A percentile compares a stretch with the other conserved stretches of the same genome.
Evolutionary conservation across 148 eudicot genomes (phyloP).

Genomic region (Suaeda aralocaspica): DNA sequence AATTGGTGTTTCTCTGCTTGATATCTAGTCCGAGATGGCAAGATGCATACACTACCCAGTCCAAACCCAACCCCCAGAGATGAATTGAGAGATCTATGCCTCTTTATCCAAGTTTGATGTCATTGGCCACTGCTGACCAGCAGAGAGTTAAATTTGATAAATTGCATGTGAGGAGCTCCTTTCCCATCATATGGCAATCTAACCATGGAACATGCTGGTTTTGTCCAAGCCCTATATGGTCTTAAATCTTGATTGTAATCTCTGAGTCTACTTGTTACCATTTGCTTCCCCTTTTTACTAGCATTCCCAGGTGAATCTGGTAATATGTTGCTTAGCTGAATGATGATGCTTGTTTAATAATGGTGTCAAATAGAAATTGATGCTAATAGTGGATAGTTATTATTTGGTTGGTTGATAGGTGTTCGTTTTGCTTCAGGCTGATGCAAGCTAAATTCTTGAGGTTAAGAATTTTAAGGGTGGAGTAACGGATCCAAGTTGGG

Average conservation of each 20-base stretch:
- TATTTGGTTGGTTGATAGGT: not conserved
- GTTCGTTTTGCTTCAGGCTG: not conserved
- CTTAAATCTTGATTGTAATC: no score
- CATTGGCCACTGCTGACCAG: not conserved
- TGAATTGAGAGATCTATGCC: no score
- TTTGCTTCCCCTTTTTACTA: not conserved
- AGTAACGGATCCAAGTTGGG: no score
- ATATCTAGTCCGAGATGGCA: no score
- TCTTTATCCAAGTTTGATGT: not conserved
- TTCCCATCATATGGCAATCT: not conserved
- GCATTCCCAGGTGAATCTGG: not conserved
- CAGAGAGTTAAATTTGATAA: not conserved
- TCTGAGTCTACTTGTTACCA: no score
- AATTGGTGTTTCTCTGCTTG: no score
- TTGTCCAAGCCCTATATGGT: no score
- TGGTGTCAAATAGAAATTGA: not conserved
- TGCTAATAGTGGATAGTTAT: not conserved
- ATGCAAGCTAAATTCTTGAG: not conserved
- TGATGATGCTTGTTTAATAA: conserved; percentile 1
- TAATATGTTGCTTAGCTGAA: not conserved
- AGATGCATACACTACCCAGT: no score
- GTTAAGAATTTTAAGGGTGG: not conserved
- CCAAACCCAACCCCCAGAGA: no score
- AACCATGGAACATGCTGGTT: not conserved
- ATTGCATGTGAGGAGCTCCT: not conserved